These are phyloP conservation scores for Orbilia brochopaga DNA, from an alignment of 2,329 filamentous ascomycete species.

Conservation along the genomic window DNA sequence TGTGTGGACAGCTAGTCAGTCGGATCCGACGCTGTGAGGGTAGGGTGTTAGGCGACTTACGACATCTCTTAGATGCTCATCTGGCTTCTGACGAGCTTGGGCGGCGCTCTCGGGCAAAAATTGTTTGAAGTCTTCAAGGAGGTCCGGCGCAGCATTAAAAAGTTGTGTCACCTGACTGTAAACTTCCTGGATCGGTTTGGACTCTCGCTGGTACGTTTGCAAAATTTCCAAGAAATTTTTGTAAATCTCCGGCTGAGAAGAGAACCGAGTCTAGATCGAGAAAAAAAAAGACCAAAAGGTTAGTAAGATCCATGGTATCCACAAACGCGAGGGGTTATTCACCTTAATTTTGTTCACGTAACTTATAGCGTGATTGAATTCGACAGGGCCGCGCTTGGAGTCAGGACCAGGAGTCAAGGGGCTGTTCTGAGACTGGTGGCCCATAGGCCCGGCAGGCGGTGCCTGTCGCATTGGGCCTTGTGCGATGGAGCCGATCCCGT, in stretches of 20 bases:
- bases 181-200: slow-evolving; percentile 97
- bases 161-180: slow-evolving; percentile 95
- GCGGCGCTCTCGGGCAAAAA: slow-evolving; percentile 90
- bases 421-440: slow-evolving; percentile 66
- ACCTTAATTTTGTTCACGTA: slow-evolving; percentile 99
- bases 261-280: slow-evolving; percentile 89
- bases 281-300: slow-evolving; percentile 1
- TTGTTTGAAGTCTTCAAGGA: slow-evolving; percentile 98
- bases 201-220: slow-evolving; percentile 96
- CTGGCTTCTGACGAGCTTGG: slow-evolving; percentile 67
- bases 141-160: slow-evolving; percentile 90
- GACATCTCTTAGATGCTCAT: slow-evolving; percentile 60
- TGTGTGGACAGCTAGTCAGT: slow-evolving; percentile 8
- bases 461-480: slow-evolving; percentile 63
- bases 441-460: slow-evolving; percentile 68
- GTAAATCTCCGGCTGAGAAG: slow-evolving; percentile 96
- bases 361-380: slow-evolving; percentile 98
- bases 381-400: slow-evolving; percentile 88
- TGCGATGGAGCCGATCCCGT: slow-evolving; percentile 57
- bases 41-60: slow-evolving; percentile 13
- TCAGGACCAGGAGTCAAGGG: slow-evolving; percentile 58
- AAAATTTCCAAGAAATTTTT: slow-evolving; percentile 98
- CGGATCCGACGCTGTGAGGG: neutral
- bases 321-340: too few species aligned
- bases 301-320: slow-evolving; percentile 21